Evolutionary conservation across 2,329 filamentous ascomycete species (phyloP).

Genomic region (Magnaporthiopsis poae): DNA sequence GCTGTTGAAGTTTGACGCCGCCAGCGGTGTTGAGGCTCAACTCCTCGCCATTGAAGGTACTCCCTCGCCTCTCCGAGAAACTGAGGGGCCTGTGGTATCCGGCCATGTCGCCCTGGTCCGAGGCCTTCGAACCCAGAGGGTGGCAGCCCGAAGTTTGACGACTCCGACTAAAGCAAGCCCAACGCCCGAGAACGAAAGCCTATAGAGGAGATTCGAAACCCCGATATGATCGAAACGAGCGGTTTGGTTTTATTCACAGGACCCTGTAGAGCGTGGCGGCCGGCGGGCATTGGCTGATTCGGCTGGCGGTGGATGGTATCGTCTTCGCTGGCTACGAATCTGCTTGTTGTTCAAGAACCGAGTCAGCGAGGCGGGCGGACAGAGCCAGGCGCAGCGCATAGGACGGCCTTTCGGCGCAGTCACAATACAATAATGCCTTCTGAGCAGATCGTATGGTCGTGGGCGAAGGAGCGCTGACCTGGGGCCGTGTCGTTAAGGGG

Average conservation of each 20-base stretch:
- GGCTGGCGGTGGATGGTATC: neutral
- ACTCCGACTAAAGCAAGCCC: neutral
- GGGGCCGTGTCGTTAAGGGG: neutral
- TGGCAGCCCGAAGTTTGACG: neutral
- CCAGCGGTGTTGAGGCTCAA: constrained; percentile 40
- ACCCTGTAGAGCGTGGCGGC: neutral
- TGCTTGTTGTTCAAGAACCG: neutral
- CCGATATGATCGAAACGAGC: neutral
- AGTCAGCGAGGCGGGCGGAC: neutral
- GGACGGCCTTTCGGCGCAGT: neutral
- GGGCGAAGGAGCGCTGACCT: neutral
- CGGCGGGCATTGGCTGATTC: neutral
- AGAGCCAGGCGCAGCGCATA: neutral
- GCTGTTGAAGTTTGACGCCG: constrained; percentile 41
- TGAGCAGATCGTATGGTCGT: neutral
- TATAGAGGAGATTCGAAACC: neutral
- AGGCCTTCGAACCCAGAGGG: neutral
- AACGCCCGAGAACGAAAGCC: neutral
- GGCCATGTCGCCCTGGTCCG: constrained; percentile 24
- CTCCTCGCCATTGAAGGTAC: constrained; percentile 45
- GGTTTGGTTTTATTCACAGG: neutral
- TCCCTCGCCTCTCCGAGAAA: constrained; percentile 53
- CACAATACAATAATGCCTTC: neutral
- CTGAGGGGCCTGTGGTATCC: constrained; percentile 42
- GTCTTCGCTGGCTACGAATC: neutral